A percentile compares a stretch with the other conserved stretches of the same genome.
Evolutionary conservation across 1,284 basidiomycete genomes (phyloP).

Genomic region (Neonothopanus nambi): DNA sequence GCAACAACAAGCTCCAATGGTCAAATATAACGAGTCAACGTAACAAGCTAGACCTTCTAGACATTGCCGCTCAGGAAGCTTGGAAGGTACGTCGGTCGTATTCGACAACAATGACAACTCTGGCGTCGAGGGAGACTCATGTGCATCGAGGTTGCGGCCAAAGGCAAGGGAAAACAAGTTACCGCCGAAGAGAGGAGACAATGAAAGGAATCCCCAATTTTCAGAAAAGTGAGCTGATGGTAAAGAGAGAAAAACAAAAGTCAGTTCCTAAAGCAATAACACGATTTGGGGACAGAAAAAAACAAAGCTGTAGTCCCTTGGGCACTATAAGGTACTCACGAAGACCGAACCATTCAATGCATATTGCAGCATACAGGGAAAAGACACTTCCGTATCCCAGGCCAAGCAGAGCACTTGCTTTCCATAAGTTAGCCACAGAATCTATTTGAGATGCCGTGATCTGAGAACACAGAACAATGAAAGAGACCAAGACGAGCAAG

Average conservation of each 20-base stretch:
- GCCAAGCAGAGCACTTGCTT: conserved; percentile 72
- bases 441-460: conserved; percentile 57
- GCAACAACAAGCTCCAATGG: conserved; percentile 44
- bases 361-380: conserved; percentile 70
- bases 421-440: conserved; percentile 67
- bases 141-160: conserved; percentile 76
- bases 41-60: conserved; percentile 54
- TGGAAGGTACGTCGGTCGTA: neutral
- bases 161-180: conserved; percentile 87
- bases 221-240: conserved; percentile 68
- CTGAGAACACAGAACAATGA: conserved; percentile 73
- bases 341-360: conserved; percentile 83
- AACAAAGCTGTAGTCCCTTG: neutral
- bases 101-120: neutral
- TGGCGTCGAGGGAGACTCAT: conserved; percentile 37
- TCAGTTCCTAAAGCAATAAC: neutral
- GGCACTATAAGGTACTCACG: conserved; percentile 34
- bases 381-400: conserved; percentile 77
- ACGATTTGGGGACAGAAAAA: neutral
- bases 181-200: conserved; percentile 79
- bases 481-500: conserved; percentile 67
- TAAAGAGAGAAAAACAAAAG: neutral
- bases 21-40: conserved; percentile 50
- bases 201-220: conserved; percentile 83
- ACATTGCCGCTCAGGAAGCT: conserved; percentile 35